A percentile compares a stretch with the other conserved stretches of the same genome.
phyloP scores from a whole-genome alignment of 345 rosid genomes.

The Litchi chinensis region DNA sequence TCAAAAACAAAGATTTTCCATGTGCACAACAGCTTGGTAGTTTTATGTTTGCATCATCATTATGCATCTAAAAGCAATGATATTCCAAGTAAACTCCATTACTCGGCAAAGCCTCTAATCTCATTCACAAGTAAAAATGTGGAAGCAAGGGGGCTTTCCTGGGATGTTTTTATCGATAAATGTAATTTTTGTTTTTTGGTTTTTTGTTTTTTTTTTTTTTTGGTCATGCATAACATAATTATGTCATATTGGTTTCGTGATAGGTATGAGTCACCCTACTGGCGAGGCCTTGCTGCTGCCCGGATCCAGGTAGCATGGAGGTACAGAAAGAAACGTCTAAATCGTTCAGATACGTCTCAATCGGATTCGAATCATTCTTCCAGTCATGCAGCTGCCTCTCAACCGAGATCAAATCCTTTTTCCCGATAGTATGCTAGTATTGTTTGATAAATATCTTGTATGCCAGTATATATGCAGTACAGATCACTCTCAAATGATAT shows the following conservation, averaged over 20 bases:
- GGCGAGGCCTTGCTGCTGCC: slow-evolving; percentile 66
- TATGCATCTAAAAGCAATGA: neutral
- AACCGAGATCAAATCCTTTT: neutral
- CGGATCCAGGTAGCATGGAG: slow-evolving; percentile 88
- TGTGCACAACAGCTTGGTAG: neutral
- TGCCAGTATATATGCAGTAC: neutral
- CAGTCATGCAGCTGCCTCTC: neutral
- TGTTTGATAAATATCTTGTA: neutral
- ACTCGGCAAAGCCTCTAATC: neutral
- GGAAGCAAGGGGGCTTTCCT: no score
- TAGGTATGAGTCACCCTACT: slow-evolving; percentile 83
- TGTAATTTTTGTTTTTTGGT: neutral
- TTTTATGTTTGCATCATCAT: neutral
- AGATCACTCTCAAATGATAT: neutral
- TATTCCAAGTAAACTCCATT: neutral
- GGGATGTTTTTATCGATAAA: neutral
- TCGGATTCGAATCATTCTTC: slow-evolving; percentile 9
- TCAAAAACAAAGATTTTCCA: neutral
- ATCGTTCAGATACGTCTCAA: slow-evolving; percentile 31
- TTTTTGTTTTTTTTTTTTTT: neutral
- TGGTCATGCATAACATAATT: neutral
- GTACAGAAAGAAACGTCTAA: slow-evolving; percentile 62
- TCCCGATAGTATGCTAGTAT: neutral
- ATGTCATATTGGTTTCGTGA: neutral
- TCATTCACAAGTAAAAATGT: neutral